phyloP scores from a whole-genome alignment of 345 rosid genomes.

The Sisymbrium irio region DNA sequence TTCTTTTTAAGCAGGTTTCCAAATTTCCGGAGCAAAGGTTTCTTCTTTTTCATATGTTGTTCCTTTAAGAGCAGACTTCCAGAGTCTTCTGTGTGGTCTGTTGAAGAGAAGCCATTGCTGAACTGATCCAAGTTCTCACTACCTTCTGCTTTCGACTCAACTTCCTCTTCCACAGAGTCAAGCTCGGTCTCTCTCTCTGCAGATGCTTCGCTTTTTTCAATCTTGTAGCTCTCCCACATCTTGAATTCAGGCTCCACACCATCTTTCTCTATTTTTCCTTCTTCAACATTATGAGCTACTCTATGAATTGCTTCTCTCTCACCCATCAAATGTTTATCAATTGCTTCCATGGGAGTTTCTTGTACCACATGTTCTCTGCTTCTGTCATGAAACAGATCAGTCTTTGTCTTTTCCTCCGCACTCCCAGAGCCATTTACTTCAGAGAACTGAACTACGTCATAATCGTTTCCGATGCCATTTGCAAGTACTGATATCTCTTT shows the following conservation, averaged over 20 bases:
- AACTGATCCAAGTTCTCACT: constrained; percentile 56
- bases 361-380: constrained; percentile 29
- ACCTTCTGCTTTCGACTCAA: constrained; percentile 58
- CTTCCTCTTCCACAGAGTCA: constrained; percentile 70
- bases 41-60: constrained; percentile 76
- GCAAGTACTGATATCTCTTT: constrained; percentile 34
- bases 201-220: constrained; percentile 77
- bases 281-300: constrained; percentile 35
- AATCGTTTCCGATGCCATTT: constrained; percentile 58
- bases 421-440: constrained; percentile 68
- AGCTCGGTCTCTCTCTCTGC: constrained; percentile 64
- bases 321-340: background rate
- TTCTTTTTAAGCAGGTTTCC: constrained; percentile 91
- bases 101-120: constrained; percentile 46
- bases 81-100: constrained; percentile 53
- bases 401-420: constrained; percentile 53
- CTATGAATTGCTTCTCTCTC: constrained; percentile 30
- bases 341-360: constrained; percentile 41
- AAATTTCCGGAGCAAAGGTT: constrained; percentile 76
- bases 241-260: constrained; percentile 56
- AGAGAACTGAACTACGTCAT: constrained; percentile 81
- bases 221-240: constrained; percentile 94
- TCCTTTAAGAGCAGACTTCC: constrained; percentile 54
- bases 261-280: constrained; percentile 47
- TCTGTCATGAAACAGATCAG: constrained; percentile 39